Percentiles rank a stretch among this genome's conserved stretches.
Evolutionary conservation across 2,329 filamentous ascomycete genomes (phyloP).

Genomic region (Diaporthe sp.): DNA sequence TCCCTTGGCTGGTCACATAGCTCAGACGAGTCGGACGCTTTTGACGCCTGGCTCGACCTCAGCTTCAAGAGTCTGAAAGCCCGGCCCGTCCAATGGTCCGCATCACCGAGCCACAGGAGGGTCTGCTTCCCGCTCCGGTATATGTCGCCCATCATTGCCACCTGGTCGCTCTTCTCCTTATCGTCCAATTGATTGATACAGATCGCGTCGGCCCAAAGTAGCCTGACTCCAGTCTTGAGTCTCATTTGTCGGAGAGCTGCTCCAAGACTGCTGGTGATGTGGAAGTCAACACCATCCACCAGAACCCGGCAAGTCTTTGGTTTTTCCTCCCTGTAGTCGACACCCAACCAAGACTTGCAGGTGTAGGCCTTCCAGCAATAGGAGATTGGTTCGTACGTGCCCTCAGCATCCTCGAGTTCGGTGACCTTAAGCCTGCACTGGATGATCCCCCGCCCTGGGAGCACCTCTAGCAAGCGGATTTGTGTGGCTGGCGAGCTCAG

Average conservation of each 20-base stretch:
- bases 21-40: neutral
- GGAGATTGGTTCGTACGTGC: neutral
- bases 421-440: neutral
- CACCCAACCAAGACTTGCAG: neutral
- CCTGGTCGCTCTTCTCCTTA: neutral
- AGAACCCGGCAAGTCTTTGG: neutral
- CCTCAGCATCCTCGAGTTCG: neutral
- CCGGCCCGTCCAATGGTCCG: neutral
- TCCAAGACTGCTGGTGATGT: neutral
- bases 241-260: neutral
- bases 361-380: neutral
- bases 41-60: neutral
- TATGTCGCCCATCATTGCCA: neutral
- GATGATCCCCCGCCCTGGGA: neutral
- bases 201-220: slow-evolving; percentile 1
- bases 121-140: neutral
- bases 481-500: neutral
- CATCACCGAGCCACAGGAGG: neutral
- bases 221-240: neutral
- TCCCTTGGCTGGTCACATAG: too few relatives aligned
- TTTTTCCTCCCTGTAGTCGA: neutral
- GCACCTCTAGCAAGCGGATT: neutral
- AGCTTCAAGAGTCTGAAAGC: neutral
- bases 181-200: slow-evolving; percentile 20
- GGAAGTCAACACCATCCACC: neutral